Percentiles rank a stretch among this genome's conserved stretches.
These are phyloP conservation scores for Podaxis sp. DNA, from an alignment of 768 basidiomycete genomes.

Conservation along the genomic window DNA sequence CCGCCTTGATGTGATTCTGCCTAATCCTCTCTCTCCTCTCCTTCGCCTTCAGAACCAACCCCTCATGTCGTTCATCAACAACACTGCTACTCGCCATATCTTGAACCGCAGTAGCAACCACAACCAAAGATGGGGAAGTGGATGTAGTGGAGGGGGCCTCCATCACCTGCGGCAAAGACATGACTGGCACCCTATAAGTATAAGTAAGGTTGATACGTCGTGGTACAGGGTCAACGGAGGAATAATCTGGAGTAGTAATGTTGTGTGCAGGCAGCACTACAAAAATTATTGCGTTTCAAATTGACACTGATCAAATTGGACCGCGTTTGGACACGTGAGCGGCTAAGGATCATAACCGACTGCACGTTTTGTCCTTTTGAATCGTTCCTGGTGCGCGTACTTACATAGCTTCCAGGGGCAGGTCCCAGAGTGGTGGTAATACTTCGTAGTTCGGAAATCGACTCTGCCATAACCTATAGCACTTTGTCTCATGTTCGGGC, in stretches of 20 bases:
- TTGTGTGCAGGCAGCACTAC: background rate
- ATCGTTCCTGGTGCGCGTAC: too few relatives aligned
- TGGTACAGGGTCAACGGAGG: conserved; percentile 5
- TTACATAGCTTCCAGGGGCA: background rate
- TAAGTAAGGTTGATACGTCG: too few relatives aligned
- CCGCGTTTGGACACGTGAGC: background rate
- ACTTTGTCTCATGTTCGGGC: too few relatives aligned
- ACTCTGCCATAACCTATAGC: too few relatives aligned
- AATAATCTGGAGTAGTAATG: background rate
- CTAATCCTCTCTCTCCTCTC: background rate
- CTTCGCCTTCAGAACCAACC: background rate
- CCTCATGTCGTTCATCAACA: too few relatives aligned
- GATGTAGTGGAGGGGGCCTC: background rate
- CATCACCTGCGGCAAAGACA: background rate
- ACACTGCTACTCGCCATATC: background rate
- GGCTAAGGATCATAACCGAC: background rate
- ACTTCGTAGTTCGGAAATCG: background rate
- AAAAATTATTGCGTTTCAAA: background rate
- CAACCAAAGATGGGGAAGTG: background rate
- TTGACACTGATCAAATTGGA: background rate
- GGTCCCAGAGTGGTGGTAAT: background rate
- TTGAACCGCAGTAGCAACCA: too few relatives aligned
- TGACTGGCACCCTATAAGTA: too few relatives aligned
- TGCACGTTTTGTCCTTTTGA: too few relatives aligned
- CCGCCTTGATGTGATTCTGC: background rate